A percentile compares a stretch with the other conserved stretches of the same genome.
Conservation (phyloP, 2,329 filamentous ascomycete species). For the Dactylellina drechsleri region DNA sequence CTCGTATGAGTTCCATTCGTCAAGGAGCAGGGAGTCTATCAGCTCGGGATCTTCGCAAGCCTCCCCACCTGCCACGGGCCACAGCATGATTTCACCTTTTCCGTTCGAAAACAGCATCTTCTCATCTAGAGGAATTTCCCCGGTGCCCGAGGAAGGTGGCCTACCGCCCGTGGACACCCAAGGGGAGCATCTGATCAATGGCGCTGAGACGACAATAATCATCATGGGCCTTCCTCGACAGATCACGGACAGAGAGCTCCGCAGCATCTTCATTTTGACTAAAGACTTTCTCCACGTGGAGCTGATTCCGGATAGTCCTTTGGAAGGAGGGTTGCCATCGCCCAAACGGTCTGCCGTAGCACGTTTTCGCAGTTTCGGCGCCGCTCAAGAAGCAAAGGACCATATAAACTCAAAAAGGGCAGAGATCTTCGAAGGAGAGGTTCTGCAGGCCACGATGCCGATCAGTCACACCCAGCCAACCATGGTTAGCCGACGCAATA, state of each 20-base stretch:
- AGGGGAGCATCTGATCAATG: slow-evolving; percentile 23
- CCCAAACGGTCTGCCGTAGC: slow-evolving; percentile 56
- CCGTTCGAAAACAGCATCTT: slow-evolving; percentile 52
- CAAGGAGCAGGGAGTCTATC: slow-evolving; percentile 51
- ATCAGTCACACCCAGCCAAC: slow-evolving; percentile 35
- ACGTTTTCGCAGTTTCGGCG: slow-evolving; percentile 56
- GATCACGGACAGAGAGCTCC: slow-evolving; percentile 57
- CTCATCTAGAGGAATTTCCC: slow-evolving; percentile 52
- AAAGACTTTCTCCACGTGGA: slow-evolving; percentile 56
- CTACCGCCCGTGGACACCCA: slow-evolving; percentile 19
- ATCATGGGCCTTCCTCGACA: slow-evolving; percentile 57
- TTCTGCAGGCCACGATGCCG: slow-evolving; percentile 48
- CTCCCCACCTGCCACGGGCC: slow-evolving; percentile 52
- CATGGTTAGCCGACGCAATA: slow-evolving; percentile 50
- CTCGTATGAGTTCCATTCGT: slow-evolving; percentile 52
- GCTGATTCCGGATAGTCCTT: slow-evolving; percentile 50
- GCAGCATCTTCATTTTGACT: slow-evolving; percentile 57
- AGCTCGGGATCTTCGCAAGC: slow-evolving; percentile 54
- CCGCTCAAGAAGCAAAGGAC: slow-evolving; percentile 57
- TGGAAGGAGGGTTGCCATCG: slow-evolving; percentile 43
- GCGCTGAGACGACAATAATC: slow-evolving; percentile 53
- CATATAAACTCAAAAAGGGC: slow-evolving; percentile 54
- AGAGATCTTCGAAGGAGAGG: slow-evolving; percentile 53
- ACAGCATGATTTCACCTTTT: slow-evolving; percentile 55
- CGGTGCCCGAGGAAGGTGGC: slow-evolving; percentile 51